Conservation (phyloP, 106 monocot genomes). For the Dendrobium nobile region DNA sequence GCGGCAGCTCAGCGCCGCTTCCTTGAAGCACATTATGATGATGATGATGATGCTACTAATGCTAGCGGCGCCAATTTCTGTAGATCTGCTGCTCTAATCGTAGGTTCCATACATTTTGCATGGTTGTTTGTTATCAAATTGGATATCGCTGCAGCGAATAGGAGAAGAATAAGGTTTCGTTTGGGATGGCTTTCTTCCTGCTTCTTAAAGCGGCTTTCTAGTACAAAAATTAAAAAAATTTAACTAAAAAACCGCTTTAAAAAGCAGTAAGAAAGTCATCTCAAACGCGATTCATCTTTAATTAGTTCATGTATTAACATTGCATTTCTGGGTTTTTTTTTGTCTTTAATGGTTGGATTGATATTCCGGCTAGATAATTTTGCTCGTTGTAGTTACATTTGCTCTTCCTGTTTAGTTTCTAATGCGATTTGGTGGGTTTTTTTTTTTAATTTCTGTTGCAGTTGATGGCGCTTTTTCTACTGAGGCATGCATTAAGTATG, state of each 20-base stretch:
- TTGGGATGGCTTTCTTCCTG: no score
- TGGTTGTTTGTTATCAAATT: neutral
- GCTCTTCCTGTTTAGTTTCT: neutral
- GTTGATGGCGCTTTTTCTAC: conserved; percentile 83
- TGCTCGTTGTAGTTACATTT: neutral
- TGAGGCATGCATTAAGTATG: conserved; percentile 72
- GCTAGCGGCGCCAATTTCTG: conserved; percentile 79
- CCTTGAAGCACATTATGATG: conserved; percentile 85
- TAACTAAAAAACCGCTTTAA: no score
- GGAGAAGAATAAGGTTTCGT: neutral
- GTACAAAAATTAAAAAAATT: no score
- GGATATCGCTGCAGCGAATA: neutral
- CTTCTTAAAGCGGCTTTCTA: no score
- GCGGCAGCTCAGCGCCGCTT: conserved; percentile 62
- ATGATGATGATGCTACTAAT: conserved; percentile 70
- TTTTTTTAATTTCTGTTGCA: conserved; percentile 19
- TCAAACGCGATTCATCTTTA: neutral
- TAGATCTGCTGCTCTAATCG: conserved; percentile 71
- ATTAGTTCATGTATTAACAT: no score
- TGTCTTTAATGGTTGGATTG: neutral
- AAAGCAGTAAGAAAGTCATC: no score
- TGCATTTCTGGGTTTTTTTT: neutral
- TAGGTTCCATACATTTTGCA: conserved; percentile 20
- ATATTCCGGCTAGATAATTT: neutral
- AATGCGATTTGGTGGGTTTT: neutral